Evolutionary conservation across 306 rosid species (phyloP), one percentile per base, ranked within the genome.

Genomic region (Malus fusca): DNA sequence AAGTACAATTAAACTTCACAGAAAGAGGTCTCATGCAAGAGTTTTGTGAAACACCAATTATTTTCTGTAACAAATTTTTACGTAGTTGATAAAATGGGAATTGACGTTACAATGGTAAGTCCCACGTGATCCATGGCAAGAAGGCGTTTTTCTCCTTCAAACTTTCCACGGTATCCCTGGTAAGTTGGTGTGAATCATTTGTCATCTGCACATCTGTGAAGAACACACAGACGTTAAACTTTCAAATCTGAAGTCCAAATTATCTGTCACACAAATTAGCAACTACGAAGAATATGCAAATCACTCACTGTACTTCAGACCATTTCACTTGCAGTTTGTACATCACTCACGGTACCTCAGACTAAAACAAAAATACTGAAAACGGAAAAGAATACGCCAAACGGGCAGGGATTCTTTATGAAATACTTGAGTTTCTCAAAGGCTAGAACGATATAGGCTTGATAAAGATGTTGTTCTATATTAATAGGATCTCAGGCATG

Each of bases 161-260:
- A 72, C 79, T 72, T 59, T 79, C 87, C 6, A 83, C 55, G 33
- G 80, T 79, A 33, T 83, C 86, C 66, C 66, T 73, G 75, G 52
- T 63, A 77, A 11, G 21, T 11, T 21, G 77, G 75, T 46, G 59
- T 2, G 18, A 64, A 53, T 13, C 78, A 66, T 63, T 44, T 66
- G 40, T 63, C 82, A 69, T 84, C 77, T 70, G 74, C 82, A 56
- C 73, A 68, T 21, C 87, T 79, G 77, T 25, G 18, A 17, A 43
- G 53, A 35, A 53, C 13, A 35, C 18, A 51, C 14, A 19, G 21
- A 21, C 30, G 7, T 30, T 21, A 63, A 35, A 35, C 40, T 35
- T 1, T 33, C 7, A 35, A 35, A 6, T 35, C 40, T 35, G 40
- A 55, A 53, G 43, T 71, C 46, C 74, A 56, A 52, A 26, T 48